phyloP scores from a whole-genome alignment of 768 basidiomycete species.

The Tremella yokohamensis region DNA sequence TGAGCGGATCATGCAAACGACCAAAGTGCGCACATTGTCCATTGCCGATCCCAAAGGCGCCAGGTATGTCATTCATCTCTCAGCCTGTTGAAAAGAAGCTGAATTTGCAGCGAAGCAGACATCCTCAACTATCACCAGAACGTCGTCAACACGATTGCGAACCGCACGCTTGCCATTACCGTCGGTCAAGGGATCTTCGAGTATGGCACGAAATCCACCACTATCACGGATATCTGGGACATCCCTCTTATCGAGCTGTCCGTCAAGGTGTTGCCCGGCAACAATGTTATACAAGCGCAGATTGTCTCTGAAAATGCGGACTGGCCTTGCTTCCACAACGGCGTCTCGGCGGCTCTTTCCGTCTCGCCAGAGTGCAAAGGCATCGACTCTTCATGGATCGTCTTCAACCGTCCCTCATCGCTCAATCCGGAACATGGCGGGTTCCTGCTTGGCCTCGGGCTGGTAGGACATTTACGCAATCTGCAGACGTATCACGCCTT shows the following conservation, averaged over 20 bases:
- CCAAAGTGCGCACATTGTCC: slow-evolving; percentile 63
- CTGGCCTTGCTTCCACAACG: slow-evolving; percentile 99
- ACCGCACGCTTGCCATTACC: slow-evolving; percentile 82
- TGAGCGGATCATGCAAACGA: slow-evolving; percentile 81
- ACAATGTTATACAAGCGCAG: slow-evolving; percentile 57
- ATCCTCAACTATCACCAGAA: slow-evolving; percentile 79
- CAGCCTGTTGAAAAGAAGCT: not conserved
- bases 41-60: slow-evolving; percentile 66
- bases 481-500: slow-evolving; percentile 96
- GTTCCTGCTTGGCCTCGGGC: slow-evolving; percentile 84
- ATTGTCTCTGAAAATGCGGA: slow-evolving; percentile 66
- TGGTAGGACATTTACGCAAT: slow-evolving; percentile 83
- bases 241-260: slow-evolving; percentile 49
- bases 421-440: slow-evolving; percentile 94
- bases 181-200: slow-evolving; percentile 90
- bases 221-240: slow-evolving; percentile 55
- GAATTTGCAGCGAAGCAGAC: slow-evolving; percentile 69
- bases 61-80: slow-evolving; percentile 55
- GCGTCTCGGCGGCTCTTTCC: slow-evolving; percentile 84
- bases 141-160: slow-evolving; percentile 73
- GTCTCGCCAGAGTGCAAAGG: slow-evolving; percentile 69
- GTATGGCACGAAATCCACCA: slow-evolving; percentile 72
- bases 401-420: slow-evolving; percentile 89
- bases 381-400: slow-evolving; percentile 86
- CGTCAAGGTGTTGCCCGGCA: slow-evolving; percentile 47